Evolutionary conservation across 352 stramenopile species (phyloP).

Genomic region (Globisporangium megalacanthum): DNA sequence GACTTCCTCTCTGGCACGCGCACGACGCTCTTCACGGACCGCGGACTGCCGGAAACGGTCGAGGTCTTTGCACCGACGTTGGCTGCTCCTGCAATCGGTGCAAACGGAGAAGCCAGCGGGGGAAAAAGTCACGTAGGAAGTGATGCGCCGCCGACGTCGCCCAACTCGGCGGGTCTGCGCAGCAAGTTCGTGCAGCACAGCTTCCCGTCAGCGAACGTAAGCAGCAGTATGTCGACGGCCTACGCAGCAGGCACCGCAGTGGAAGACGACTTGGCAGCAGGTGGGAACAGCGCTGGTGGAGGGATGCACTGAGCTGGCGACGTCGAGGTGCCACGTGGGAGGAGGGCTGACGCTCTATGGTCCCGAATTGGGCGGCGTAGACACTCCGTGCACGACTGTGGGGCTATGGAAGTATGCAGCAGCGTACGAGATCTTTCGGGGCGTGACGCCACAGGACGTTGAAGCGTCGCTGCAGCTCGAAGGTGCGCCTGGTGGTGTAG

Average conservation of each 20-base stretch:
- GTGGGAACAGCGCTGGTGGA: conserved; percentile 13
- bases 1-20: conserved; percentile 50
- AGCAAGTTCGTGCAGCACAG: conserved; percentile 19
- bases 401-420: conserved; percentile 66
- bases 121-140: no score
- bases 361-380: conserved; percentile 17
- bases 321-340: neutral
- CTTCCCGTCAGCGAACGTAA: conserved; percentile 8
- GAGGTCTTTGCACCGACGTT: neutral
- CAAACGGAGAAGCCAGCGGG: neutral
- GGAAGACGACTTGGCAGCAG: conserved; percentile 61
- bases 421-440: conserved; percentile 59
- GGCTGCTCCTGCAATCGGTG: neutral
- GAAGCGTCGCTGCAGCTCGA: conserved; percentile 51
- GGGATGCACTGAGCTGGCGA: neutral
- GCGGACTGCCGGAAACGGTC: conserved; percentile 4
- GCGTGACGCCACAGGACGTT: conserved; percentile 53
- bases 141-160: conserved; percentile 4
- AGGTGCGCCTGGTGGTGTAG: conserved; percentile 18
- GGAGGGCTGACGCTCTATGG: neutral
- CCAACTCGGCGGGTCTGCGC: conserved; percentile 13
- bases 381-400: conserved; percentile 56
- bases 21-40: conserved; percentile 34
- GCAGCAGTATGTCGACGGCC: conserved; percentile 18
- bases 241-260: conserved; percentile 32